Evolutionary conservation across 192 early-diverging fungal species (phyloP).

Genomic region (Coemansia sp.): DNA sequence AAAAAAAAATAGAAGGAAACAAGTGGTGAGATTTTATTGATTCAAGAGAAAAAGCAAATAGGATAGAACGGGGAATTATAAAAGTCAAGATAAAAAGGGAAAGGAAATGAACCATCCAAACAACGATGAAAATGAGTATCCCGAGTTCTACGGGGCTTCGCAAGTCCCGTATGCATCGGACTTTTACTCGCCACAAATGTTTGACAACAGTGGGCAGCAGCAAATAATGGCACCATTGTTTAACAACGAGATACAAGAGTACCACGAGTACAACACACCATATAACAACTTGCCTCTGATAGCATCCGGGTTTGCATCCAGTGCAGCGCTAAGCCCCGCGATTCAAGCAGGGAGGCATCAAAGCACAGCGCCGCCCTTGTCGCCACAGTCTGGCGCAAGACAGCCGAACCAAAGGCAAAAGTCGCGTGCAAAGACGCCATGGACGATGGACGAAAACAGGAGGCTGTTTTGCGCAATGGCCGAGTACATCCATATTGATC

Average conservation of each 20-base stretch:
- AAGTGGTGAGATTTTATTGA: too few relatives aligned
- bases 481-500: conserved; percentile 53
- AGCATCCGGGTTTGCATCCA: not conserved
- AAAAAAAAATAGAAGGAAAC: too few relatives aligned
- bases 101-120: not conserved
- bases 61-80: too few relatives aligned
- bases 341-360: not conserved
- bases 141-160: not conserved
- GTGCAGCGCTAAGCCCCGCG: not conserved
- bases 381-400: not conserved
- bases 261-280: not conserved
- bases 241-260: not conserved
- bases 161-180: not conserved
- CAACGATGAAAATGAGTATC: not conserved
- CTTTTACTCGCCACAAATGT: not conserved
- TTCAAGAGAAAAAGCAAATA: too few relatives aligned
- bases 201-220: not conserved
- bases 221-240: not conserved
- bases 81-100: not conserved
- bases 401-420: not conserved
- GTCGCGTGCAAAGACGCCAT: conserved; percentile 39
- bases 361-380: too few relatives aligned
- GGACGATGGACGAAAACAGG: conserved; percentile 35
- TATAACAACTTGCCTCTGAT: not conserved
- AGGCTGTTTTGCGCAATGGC: conserved; percentile 44